These are phyloP conservation scores for Pichia inconspicua DNA, from an alignment of 1,139 yeast species.

Conservation along the genomic window DNA sequence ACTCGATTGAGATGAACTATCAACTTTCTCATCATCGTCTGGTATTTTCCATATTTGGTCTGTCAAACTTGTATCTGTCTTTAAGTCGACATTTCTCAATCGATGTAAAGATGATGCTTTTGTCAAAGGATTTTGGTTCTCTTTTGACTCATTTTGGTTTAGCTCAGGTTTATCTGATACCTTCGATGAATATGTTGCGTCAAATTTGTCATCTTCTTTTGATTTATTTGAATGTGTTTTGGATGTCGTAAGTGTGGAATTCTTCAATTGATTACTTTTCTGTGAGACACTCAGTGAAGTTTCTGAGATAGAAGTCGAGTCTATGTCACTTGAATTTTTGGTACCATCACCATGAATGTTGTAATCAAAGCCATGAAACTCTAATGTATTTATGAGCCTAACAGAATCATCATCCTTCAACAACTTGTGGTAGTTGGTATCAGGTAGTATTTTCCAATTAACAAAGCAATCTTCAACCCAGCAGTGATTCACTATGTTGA, in stretches of 20 bases:
- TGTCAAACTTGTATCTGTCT: too few species aligned
- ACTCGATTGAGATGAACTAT: not conserved
- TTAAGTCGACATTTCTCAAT: too few species aligned
- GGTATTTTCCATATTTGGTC: constrained; percentile 7
- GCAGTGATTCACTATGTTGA: constrained; percentile 60
- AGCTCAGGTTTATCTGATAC: too few species aligned
- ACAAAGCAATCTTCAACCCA: constrained; percentile 75
- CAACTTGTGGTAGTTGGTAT: constrained; percentile 12
- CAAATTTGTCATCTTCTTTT: too few species aligned
- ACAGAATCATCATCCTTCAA: constrained; percentile 32
- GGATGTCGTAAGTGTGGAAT: not conserved
- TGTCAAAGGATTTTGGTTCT: too few species aligned
- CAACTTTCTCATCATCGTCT: not conserved
- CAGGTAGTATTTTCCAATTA: constrained; percentile 47
- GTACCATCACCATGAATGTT: not conserved
- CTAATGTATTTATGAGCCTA: constrained; percentile 38
- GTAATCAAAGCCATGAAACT: constrained; percentile 7
- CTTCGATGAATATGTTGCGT: too few species aligned
- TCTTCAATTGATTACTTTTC: too few species aligned
- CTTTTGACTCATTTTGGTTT: not conserved
- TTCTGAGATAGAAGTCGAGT: too few species aligned
- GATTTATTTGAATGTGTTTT: not conserved
- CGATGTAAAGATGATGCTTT: too few species aligned
- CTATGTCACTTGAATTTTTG: not conserved
- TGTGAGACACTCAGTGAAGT: too few species aligned